Evolutionary conservation across 352 stramenopile species (phyloP).

Genomic region (Aphanomyces stellatus): DNA sequence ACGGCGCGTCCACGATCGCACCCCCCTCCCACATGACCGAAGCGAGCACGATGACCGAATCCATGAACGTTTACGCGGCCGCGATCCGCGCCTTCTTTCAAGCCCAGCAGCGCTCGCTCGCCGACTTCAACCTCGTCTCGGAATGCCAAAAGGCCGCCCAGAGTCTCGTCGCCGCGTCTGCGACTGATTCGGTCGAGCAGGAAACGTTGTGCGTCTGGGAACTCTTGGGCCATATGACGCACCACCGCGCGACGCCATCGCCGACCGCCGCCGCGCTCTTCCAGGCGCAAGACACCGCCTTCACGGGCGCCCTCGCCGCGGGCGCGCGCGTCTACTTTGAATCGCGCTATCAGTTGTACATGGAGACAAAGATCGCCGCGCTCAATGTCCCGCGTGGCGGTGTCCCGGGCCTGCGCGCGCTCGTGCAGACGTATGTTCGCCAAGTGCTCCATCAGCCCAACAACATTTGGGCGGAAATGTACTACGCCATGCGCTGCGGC

Average conservation of each 20-base stretch:
- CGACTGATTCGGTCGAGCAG: conserved; percentile 24
- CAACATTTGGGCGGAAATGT: conserved; percentile 67
- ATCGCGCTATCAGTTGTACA: conserved; percentile 60
- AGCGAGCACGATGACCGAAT: conserved; percentile 63
- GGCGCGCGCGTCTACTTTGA: conserved; percentile 69
- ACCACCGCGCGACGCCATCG: conserved; percentile 47
- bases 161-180: not conserved
- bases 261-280: conserved; percentile 25
- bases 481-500: conserved; percentile 72
- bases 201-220: conserved; percentile 76
- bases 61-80: conserved; percentile 75
- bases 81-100: conserved; percentile 24
- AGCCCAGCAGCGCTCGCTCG: not conserved
- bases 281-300: conserved; percentile 29
- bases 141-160: conserved; percentile 15
- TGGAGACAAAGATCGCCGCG: conserved; percentile 76
- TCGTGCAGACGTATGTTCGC: conserved; percentile 64
- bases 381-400: conserved; percentile 60
- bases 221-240: conserved; percentile 47
- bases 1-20: conserved; percentile 38
- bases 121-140: conserved; percentile 39
- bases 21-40: conserved; percentile 50
- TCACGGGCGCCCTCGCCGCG: conserved; percentile 52
- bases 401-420: conserved; percentile 58
- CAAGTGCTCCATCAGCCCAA: conserved; percentile 52